Conservation (phyloP, 2,329 filamentous ascomycete genomes). For the Thielaviopsis ethacetica region DNA sequence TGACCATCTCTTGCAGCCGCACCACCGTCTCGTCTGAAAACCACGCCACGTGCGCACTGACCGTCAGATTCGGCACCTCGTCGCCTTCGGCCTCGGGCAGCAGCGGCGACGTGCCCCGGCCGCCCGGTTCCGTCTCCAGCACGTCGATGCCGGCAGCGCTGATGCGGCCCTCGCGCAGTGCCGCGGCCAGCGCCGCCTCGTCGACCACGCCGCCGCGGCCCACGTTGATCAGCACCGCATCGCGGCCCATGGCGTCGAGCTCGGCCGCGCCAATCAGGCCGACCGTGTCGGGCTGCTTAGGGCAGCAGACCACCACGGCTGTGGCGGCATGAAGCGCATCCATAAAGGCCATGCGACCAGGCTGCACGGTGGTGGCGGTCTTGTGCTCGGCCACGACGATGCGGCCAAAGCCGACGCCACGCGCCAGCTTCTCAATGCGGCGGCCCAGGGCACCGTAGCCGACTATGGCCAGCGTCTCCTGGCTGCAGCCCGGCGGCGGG, state of each 20-base stretch:
- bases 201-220: slow-evolving; percentile 22
- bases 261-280: slow-evolving; percentile 14
- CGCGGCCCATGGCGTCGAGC: slow-evolving; percentile 13
- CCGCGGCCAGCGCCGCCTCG: slow-evolving; percentile 20
- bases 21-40: slow-evolving; percentile 4
- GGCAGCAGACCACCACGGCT: slow-evolving; percentile 16
- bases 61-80: slow-evolving; percentile 4
- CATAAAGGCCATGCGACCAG: slow-evolving; percentile 12
- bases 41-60: slow-evolving; percentile 8
- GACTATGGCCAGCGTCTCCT: slow-evolving; percentile 17
- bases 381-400: slow-evolving; percentile 16
- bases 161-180: slow-evolving; percentile 17
- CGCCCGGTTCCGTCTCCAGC: slow-evolving; percentile 16
- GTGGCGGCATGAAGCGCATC: slow-evolving; percentile 15
- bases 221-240: slow-evolving; percentile 17
- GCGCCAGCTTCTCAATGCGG: slow-evolving; percentile 14
- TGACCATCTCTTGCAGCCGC: neutral
- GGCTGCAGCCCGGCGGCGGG: slow-evolving; percentile 16
- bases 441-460: slow-evolving; percentile 17
- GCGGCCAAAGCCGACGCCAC: slow-evolving; percentile 14
- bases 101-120: slow-evolving; percentile 7
- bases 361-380: neutral
- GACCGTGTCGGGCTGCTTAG: slow-evolving; percentile 13
- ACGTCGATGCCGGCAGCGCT: slow-evolving; percentile 23
- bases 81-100: slow-evolving; percentile 4